Evolutionary conservation across 768 basidiomycete genomes (phyloP).

Genomic region (Leucosporidium scottii): DNA sequence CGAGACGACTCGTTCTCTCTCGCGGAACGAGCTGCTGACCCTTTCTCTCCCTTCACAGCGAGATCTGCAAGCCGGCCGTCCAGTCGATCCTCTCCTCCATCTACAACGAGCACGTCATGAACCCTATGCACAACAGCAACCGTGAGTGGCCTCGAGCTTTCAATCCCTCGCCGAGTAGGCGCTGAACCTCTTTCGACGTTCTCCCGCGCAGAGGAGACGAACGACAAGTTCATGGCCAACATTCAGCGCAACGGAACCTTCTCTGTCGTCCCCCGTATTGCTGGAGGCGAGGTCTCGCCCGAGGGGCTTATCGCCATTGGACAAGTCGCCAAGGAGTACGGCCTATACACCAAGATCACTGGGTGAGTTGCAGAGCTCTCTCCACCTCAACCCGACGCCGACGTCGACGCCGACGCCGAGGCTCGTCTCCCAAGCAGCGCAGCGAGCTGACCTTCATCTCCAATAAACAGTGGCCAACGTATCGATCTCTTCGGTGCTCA

Average conservation of each 20-base stretch:
- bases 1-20: too few species aligned
- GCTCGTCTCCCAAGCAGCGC: too few species aligned
- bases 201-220: slow-evolving; percentile 58
- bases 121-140: slow-evolving; percentile 51
- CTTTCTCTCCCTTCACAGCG: slow-evolving; percentile 34
- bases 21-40: too few species aligned
- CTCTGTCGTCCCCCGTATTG: slow-evolving; percentile 63
- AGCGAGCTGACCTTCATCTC: too few species aligned
- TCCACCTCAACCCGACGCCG: neutral
- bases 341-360: slow-evolving; percentile 59
- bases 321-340: slow-evolving; percentile 59
- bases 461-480: slow-evolving; percentile 47
- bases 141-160: neutral
- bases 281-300: slow-evolving; percentile 65
- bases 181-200: neutral
- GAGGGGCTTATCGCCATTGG: slow-evolving; percentile 61
- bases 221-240: slow-evolving; percentile 48
- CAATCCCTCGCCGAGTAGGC: neutral
- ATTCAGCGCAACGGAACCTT: slow-evolving; percentile 50
- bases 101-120: slow-evolving; percentile 61
- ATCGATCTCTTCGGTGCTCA: slow-evolving; percentile 66
- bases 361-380: neutral
- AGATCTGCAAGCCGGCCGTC: slow-evolving; percentile 64
- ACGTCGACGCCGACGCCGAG: too few species aligned
- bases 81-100: slow-evolving; percentile 50